phyloP scores from a whole-genome alignment of 1,284 basidiomycete genomes.

The Cronartium ribicola region DNA sequence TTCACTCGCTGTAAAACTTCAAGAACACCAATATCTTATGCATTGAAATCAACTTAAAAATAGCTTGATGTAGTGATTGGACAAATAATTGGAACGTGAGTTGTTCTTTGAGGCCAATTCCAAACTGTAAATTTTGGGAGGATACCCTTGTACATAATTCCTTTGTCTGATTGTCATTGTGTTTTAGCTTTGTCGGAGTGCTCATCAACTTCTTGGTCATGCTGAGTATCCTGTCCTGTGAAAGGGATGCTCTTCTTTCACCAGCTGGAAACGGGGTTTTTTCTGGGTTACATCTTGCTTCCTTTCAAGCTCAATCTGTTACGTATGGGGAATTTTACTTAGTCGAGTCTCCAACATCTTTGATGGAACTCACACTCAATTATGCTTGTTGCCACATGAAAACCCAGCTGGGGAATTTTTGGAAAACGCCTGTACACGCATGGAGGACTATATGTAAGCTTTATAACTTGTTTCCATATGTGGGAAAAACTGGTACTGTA shows the following conservation, averaged over 20 bases:
- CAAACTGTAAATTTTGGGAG: not conserved
- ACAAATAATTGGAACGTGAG: slow-evolving; percentile 36
- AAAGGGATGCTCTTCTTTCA: slow-evolving; percentile 26
- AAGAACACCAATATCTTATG: not conserved
- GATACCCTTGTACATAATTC: not conserved
- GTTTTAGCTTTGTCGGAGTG: slow-evolving; percentile 20
- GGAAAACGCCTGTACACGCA: slow-evolving; percentile 31
- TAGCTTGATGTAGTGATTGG: slow-evolving; percentile 33
- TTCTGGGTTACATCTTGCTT: slow-evolving; percentile 35
- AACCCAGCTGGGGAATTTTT: slow-evolving; percentile 35
- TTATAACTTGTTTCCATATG: not conserved
- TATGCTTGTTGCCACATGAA: not conserved
- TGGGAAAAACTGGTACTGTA: not conserved
- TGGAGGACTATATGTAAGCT: slow-evolving; percentile 34
- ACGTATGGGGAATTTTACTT: slow-evolving; percentile 4
- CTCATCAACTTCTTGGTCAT: slow-evolving; percentile 32
- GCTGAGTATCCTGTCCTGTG: slow-evolving; percentile 19
- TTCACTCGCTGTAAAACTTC: not conserved
- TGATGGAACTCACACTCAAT: too few relatives aligned
- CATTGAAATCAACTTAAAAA: not conserved
- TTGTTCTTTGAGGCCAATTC: not conserved
- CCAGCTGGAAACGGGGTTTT: slow-evolving; percentile 29
- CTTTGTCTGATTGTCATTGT: not conserved
- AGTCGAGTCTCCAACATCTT: too few relatives aligned
- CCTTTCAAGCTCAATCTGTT: slow-evolving; percentile 40